Evolutionary conservation across 1,284 basidiomycete genomes (phyloP), one percentile per base, ranked within the genome.

Genomic region (Vanrija pseudolonga): DNA sequence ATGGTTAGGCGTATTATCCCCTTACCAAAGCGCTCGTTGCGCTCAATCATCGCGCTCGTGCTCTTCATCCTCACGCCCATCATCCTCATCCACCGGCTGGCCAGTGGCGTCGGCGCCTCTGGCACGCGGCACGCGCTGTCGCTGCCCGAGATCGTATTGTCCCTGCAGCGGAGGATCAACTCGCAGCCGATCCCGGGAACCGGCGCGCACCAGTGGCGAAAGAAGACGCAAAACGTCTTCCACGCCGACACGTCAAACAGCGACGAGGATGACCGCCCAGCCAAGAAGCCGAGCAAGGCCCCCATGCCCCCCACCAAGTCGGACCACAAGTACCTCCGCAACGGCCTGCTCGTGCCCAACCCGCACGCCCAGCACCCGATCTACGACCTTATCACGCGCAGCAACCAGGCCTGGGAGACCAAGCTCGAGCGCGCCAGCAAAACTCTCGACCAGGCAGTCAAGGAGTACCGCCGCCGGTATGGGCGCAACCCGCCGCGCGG

Each of bases 381-480:
- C n/a, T 73, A 67, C 52, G 69, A 74, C 45, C 61, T 80, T 8
- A 69, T 80, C 17, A 54, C 66, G 32, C 49, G 60, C 8, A 72
- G 71, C 0, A 66, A 74, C 47, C 45, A 60, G n/a, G 51, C 55
- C 6, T 80, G 79, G 78, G 62, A 74, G 20, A 58, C 59, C 1
- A 79, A 79, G 61, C 19, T 76, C 18, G 63, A 53, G 6, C 62
- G 57, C 45, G 71, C 76, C 56, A 79, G 77, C 52, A 65, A 53
- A 47, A 78, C 76, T 3, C 59, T 80, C 11, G 51, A 47, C 0
- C 64, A 77, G 51, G 77, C 78, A 5, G 75, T 77, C 3, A 61
- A 67, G 50, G 74, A 76, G 59, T 80, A 80, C 60, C 61, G 68
- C 47, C 57, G 71, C 42, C 63, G 78, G 32, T 78, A 80, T 55